Evolutionary conservation across 441 rosid genomes (phyloP).

Genomic region (Bruguiera hainesii): DNA sequence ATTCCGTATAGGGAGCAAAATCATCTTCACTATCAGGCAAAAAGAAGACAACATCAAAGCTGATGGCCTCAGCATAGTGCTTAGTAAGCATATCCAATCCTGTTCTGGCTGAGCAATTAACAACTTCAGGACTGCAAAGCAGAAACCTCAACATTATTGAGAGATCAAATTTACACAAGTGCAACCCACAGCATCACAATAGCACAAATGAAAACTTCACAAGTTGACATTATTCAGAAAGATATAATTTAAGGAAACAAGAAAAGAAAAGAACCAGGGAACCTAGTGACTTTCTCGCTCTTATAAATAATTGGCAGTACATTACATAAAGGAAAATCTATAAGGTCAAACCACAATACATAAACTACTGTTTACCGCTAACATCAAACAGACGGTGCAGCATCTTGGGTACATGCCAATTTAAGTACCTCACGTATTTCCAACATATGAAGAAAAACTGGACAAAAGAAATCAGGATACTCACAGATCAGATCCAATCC

Average conservation of each 20-base stretch:
- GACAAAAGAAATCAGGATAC: constrained; percentile 26
- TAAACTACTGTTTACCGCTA: too few relatives aligned
- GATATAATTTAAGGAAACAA: not conserved
- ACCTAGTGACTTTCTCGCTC: not conserved
- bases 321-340: too few relatives aligned
- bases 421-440: constrained; percentile 4
- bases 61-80: constrained; percentile 74
- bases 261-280: not conserved
- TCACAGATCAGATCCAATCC: constrained; percentile 58
- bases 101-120: constrained; percentile 97
- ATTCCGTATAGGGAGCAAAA: constrained; percentile 92
- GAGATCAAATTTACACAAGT: not conserved
- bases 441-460: not conserved
- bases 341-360: too few relatives aligned
- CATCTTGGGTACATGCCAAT: too few relatives aligned
- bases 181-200: not conserved
- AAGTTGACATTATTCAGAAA: not conserved
- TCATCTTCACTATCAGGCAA: constrained; percentile 94
- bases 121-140: constrained; percentile 73
- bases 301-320: too few relatives aligned
- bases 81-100: constrained; percentile 92
- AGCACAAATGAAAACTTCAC: not conserved
- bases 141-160: constrained; percentile 21
- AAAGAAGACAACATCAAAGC: constrained; percentile 83
- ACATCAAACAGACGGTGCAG: too few relatives aligned